Conservation (phyloP, 1,139 yeast species). For the Pichia sp. region DNA sequence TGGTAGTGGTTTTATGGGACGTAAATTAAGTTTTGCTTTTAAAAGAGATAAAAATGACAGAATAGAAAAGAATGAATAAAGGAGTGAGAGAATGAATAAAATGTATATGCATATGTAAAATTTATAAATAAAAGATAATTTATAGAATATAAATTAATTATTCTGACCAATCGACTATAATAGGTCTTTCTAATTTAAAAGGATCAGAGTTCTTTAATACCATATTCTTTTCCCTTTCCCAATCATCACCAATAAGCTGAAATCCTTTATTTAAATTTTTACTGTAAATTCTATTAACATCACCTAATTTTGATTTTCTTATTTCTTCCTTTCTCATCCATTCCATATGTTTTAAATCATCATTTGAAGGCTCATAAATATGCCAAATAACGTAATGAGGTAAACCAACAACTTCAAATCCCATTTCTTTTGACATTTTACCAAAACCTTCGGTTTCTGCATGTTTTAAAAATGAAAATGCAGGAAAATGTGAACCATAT, state of each 20-base stretch:
- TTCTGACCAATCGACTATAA: conserved; percentile 54
- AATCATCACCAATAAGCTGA: conserved; percentile 60
- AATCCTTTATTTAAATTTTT: conserved; percentile 74
- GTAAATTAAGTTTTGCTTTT: conserved; percentile 17
- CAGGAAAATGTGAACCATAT: conserved; percentile 81
- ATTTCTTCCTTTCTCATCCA: conserved; percentile 94
- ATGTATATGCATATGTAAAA: background rate
- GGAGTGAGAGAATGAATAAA: background rate
- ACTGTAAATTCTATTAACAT: conserved; percentile 60
- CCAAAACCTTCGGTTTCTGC: conserved; percentile 94
- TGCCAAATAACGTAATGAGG: conserved; percentile 91
- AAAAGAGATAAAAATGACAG: conserved; percentile 13
- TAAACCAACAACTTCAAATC: conserved; percentile 74
- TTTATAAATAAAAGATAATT: background rate
- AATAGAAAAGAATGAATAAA: conserved; percentile 6
- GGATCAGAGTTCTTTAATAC: conserved; percentile 70
- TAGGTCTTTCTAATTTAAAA: conserved; percentile 38
- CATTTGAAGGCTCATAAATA: conserved; percentile 84
- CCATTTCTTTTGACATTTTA: conserved; percentile 76
- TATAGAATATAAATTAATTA: background rate
- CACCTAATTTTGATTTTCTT: conserved; percentile 56
- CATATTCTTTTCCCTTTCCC: conserved; percentile 60
- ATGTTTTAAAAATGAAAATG: conserved; percentile 80
- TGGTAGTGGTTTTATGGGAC: conserved; percentile 11
- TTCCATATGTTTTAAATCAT: conserved; percentile 88